Evolutionary conservation across 2,329 filamentous ascomycete genomes (phyloP), one percentile per base, ranked within the genome.

Genomic region (Gnomoniopsis smithogilvyi): DNA sequence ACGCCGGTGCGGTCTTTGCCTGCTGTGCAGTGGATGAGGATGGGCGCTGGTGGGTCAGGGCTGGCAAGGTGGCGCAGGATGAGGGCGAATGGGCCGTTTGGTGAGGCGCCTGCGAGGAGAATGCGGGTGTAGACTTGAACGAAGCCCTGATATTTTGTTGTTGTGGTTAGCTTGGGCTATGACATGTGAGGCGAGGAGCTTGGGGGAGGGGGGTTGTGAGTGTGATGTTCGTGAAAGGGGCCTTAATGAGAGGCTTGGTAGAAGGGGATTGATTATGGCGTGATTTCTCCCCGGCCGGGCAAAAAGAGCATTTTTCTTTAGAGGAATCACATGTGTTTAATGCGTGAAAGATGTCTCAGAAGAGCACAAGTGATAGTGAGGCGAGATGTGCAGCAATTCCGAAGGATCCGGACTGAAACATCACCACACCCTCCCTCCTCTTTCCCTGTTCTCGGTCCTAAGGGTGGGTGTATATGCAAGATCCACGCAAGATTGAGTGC

Each of bases 1-100:
- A 92, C 80, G 2, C 90, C 90, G 0, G 90, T 92, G 47, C 90
- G 80, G 70, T 93, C 90, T 72, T 93, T 93, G 14, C 90, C 90
- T 0, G 87, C 88, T 0, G 88, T 90, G 71, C 90, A 92, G 68
- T 93, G 89, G 8, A 92, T 75, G 7, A 91, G 75, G 11, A 88
- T 72, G 8, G 86, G 84, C 1, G 74, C 63, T 2, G 73, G 66
- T 14, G 47, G 14, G 24, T 8, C n/a, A 77, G 14, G 66, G 54
- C 19, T 63, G 66, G 82, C 70, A 8, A 91, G 74, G 65, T 90
- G 82, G 17, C 72, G 69, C 43, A 91, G 76, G 48, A 82, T 75
- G 1, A 71, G 74, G 36, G 66, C 71, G 60, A 92, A 88, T 1
- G 81, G 77, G 8, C 76, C 72, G 36, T 60, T 57, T 6, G 67